Base-by-base conservation (phyloP, 306 rosid genomes). In the Pyrus bretschneideri region DNA sequence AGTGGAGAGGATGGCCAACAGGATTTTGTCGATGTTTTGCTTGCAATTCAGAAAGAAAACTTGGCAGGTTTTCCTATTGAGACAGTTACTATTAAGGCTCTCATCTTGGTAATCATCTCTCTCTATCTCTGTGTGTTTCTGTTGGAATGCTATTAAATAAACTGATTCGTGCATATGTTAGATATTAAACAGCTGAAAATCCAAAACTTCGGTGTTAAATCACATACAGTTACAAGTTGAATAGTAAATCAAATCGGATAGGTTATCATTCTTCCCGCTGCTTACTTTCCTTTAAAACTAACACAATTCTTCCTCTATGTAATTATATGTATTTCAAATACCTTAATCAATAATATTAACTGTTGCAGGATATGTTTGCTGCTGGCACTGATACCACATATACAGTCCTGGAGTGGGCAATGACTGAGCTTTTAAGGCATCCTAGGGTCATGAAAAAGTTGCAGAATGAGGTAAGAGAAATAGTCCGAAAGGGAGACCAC, bases 11-110 rank as follows among this genome's bases (percentile, higher is more conserved):
- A 21, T 30, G 80, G 76, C 11, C 73, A 33, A 2, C 2, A 67
- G 62, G 86, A 91, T 27, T 82, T 87, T 61, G 93, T 88, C 29
- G 93, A 91, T 6, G 83, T 86, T 71, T 49, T 89, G 78, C 92
- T 87, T 64, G 30, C 42, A 35, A 14, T 85, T 38, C 85, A 79
- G 22, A 73, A 52, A 68, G 61, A 84, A 18, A 17, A 81, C 5
- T 9, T 52, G 27, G 3, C 67, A 21, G 92, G 91, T 2, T 80
- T 85, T 31, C 77, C 87, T 0, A 45, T 88, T 52, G 85, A 86
- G 21, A 78, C 35, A 65, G 72, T 52, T 5, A 15, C 13, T 75
- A 70, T 88, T 7, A 87, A 86, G 72, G 96, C 91, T 74, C 0
- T 86, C 52, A 59, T 86, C 69, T 19, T 78, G 79, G 91, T 89